Evolutionary conservation across 1,139 yeast species (phyloP).

Genomic region (Scheffersomyces segobiensis): DNA sequence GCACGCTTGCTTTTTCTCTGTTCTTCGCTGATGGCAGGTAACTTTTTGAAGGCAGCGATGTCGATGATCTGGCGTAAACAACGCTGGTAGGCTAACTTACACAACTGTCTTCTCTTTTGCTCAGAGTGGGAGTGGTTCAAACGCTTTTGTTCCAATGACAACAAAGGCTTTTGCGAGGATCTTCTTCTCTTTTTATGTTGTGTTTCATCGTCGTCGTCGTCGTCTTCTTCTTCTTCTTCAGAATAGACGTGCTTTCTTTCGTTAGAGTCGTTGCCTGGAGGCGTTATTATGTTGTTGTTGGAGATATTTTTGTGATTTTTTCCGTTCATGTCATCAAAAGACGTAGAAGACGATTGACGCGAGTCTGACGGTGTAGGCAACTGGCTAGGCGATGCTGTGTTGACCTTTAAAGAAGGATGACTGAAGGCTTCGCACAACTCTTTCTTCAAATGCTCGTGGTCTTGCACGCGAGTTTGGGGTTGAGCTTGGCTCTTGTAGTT

Average conservation of each 20-base stretch:
- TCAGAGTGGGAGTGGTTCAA: constrained; percentile 74
- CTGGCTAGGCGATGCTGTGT: constrained; percentile 15
- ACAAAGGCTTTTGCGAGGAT: constrained; percentile 43
- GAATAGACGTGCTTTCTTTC: constrained; percentile 19
- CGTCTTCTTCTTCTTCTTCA: constrained; percentile 14
- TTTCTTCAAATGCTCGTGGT: constrained; percentile 24
- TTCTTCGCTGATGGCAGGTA: constrained; percentile 20
- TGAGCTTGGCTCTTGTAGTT: constrained; percentile 7
- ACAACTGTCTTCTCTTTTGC: constrained; percentile 70
- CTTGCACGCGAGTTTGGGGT: constrained; percentile 6
- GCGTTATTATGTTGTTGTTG: constrained; percentile 22
- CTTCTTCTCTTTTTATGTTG: constrained; percentile 29
- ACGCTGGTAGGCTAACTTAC: constrained; percentile 63
- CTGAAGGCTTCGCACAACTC: constrained; percentile 41
- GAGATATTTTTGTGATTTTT: neutral
- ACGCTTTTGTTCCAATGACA: constrained; percentile 68
- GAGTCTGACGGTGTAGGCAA: constrained; percentile 36
- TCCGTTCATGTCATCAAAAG: constrained; percentile 6
- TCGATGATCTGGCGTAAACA: constrained; percentile 44
- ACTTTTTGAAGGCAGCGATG: constrained; percentile 39
- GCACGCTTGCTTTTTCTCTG: constrained; percentile 42
- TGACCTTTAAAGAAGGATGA: constrained; percentile 24
- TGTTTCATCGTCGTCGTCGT: constrained; percentile 4
- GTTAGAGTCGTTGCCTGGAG: constrained; percentile 47
- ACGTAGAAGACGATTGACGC: constrained; percentile 20